These are phyloP conservation scores for Catenaria anguillulae DNA, from an alignment of 371 early-diverging fungal genomes.

Conservation along the genomic window DNA sequence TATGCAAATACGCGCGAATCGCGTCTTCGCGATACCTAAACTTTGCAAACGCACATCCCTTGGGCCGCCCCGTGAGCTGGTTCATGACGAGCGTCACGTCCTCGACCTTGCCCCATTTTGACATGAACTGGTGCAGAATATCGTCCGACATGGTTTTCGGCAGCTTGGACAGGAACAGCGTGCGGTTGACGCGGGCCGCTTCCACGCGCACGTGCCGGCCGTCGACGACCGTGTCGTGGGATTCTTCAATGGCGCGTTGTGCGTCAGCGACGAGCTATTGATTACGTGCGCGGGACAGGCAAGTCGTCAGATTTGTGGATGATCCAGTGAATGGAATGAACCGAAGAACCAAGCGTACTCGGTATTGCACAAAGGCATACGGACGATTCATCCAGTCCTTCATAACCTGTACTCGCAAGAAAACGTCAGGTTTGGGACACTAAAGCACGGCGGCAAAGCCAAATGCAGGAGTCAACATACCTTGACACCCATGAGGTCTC, in stretches of 20 bases:
- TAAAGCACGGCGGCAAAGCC: too few species aligned
- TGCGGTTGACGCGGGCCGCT: conserved; percentile 67
- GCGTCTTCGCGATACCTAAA: conserved; percentile 67
- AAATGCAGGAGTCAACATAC: too few species aligned
- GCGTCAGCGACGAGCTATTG: conserved; percentile 36
- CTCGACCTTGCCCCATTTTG: conserved; percentile 49
- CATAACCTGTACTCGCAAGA: too few species aligned
- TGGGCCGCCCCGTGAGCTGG: conserved; percentile 21
- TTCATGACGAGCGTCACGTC: conserved; percentile 41
- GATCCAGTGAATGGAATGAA: not conserved
- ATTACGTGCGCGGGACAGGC: not conserved
- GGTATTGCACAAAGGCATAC: conserved; percentile 72
- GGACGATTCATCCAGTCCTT: conserved; percentile 65
- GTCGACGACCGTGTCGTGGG: conserved; percentile 50
- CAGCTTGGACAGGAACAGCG: conserved; percentile 45
- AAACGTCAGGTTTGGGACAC: too few species aligned
- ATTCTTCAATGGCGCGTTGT: conserved; percentile 42
- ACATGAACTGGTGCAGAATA: conserved; percentile 22
- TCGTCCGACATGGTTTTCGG: conserved; percentile 23
- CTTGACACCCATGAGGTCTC: conserved; percentile 50
- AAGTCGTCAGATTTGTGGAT: not conserved
- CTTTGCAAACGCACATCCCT: conserved; percentile 52
- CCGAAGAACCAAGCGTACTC: conserved; percentile 20
- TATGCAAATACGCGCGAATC: conserved; percentile 41
- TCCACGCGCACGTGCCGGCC: conserved; percentile 66